Base-by-base conservation (phyloP, 225 moss, liverwort and hornwort genomes). In the Asterella californica region DNA sequence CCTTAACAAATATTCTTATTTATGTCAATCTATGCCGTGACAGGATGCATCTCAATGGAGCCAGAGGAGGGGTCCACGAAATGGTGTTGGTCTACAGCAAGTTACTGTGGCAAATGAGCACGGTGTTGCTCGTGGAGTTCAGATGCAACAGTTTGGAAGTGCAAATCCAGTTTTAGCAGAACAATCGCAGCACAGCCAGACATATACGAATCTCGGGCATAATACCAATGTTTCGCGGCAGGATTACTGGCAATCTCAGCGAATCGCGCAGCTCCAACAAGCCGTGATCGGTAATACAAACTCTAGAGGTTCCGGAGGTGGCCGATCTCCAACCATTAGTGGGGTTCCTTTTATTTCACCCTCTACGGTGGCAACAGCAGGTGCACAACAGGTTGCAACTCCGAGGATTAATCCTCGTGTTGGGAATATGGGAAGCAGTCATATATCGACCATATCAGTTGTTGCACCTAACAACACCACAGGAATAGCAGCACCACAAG, bases 31-130 rank as follows among this genome's bases (percentile, higher is more conserved):
- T 61, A 11, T 17, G 25, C 10, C 24, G 19, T 75, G 45, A 29
- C 71, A 82, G 85, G 85, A 79, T 36, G 53, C 49, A 79, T 15
- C 62, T 55, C 79, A 71, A 65, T 82, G 82, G n/a, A 59, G n/a
- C 48, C 82, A 72, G 27, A 80, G 84, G 78, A 78, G 74, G 52
- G 75, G 69, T 32, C 74, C 67, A 45, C 78, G 78, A 69, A 57
- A 57, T 75, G 45, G 71, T 42, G 48, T 36, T n/a, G 4, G 36
- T 49, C 33, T 73, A 49, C 84, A 81, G 57, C 80, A 71, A 64
- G 24, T 34, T 48, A 48, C 36, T 63, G 52, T 55, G 60, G 68
- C 68, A 27, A 76, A 48, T 76, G 64, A 70, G 25, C 83, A 76
- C 19, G 63, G 75, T 2, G 48, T 69, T 33, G 55, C 77, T 12